Percentiles rank a stretch among this genome's conserved stretches.
These are phyloP conservation scores for Linnemannia zychae DNA, from an alignment of 192 early-diverging fungal species.

Conservation along the genomic window DNA sequence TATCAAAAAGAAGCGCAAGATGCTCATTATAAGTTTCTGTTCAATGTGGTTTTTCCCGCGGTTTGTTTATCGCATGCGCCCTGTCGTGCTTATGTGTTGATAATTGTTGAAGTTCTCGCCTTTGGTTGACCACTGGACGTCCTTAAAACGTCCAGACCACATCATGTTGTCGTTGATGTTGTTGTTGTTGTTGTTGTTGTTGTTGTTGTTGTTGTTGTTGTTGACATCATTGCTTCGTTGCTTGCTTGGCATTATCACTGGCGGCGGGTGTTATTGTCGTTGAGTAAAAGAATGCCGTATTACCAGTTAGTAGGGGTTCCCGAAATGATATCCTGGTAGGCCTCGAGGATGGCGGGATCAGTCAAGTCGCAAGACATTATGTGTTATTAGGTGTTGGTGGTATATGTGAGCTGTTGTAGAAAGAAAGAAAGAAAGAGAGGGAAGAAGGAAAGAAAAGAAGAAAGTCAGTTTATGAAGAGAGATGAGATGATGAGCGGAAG, in stretches of 20 bases:
- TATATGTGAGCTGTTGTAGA: neutral
- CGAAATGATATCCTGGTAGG: slow-evolving; percentile 69
- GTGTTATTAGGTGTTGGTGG: slow-evolving; percentile 5
- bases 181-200: neutral
- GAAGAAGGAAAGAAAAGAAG: neutral
- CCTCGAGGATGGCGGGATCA: slow-evolving; percentile 68
- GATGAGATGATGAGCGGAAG: neutral
- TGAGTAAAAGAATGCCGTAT: neutral
- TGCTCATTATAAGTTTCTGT: neutral
- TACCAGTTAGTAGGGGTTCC: slow-evolving; percentile 73
- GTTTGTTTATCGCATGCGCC: neutral
- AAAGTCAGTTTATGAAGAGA: neutral
- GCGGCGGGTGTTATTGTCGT: neutral
- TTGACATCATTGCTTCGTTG: neutral
- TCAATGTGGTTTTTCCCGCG: neutral
- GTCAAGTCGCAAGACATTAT: slow-evolving; percentile 76
- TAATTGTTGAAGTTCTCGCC: neutral
- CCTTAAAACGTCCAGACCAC: too few relatives aligned
- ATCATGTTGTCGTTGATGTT: neutral
- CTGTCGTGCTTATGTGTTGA: neutral
- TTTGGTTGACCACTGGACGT: too few relatives aligned
- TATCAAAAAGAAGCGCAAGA: neutral
- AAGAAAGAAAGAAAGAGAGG: neutral
- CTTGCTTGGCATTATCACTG: neutral
- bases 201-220: neutral